Base-by-base conservation (phyloP, 768 basidiomycete species). In the Tulasnella sp. region DNA sequence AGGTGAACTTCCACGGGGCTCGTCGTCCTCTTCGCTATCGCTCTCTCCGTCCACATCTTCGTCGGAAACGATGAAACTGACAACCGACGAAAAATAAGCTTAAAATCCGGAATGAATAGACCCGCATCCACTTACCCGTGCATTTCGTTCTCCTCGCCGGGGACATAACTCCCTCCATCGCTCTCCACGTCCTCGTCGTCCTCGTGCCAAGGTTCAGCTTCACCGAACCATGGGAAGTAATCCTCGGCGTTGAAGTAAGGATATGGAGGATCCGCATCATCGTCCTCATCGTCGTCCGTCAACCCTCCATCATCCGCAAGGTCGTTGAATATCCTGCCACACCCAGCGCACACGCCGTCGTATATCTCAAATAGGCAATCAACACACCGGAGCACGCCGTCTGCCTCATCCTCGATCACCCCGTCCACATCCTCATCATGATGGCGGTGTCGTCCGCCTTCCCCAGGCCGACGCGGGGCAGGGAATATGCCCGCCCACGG, bases 331-430 rank as follows among this genome's bases (percentile, higher is more conserved):
- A 73, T 19, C 16, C 90, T 83, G 35, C 84, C 82, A 75, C 92
- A 93, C 12, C 77, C 76, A 4, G 86, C 83, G 77, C 92, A 94
- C 26, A 83, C 77, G 1, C 89, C 89, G 73, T 83, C 86, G 85
- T 84, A 87, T 74, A 94, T 89, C 80, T 94, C 92, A 76, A 92
- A 87, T 83, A 88, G 84, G 75, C 91, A 93, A 52, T 88, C 87
- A 17, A 87, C 76, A 77, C 92, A 94, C 19, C 91, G 84, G 76
- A 87, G 89, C n/a, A 93, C 83, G 0, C 88, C 89, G 12, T 88
- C 90, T 73, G 92, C 91, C 75, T 91, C 90, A 9, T 81, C 82
- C 76, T 93, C 91, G 82, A 89, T 86, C 0, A 90, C 90, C 75
- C 88, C 80, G 34, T 83, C 81, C 47, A 83, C 83, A 34, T 73